A percentile compares a stretch with the other conserved stretches of the same genome.
phyloP scores from a whole-genome alignment of 1,284 basidiomycete genomes.

The Singerocomus inundabilis region DNA sequence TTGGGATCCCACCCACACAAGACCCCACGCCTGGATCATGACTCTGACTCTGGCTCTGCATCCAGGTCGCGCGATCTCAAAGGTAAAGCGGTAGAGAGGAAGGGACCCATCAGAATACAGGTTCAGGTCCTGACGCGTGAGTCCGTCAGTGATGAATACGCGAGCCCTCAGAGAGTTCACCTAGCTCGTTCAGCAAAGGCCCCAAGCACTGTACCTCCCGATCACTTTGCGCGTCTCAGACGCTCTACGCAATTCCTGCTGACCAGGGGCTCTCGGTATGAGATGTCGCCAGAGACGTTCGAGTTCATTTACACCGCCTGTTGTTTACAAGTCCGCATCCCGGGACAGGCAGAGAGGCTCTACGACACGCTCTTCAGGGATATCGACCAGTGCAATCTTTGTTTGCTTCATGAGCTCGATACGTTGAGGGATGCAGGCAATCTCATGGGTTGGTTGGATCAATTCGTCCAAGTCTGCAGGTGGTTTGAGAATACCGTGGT shows the following conservation, averaged over 20 bases:
- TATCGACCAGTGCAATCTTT: constrained; percentile 48
- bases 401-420: constrained; percentile 40
- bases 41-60: constrained; percentile 63
- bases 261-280: constrained; percentile 31
- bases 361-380: constrained; percentile 52
- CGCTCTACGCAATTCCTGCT: constrained; percentile 48
- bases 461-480: constrained; percentile 51
- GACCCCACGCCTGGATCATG: constrained; percentile 58
- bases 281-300: constrained; percentile 45
- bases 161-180: constrained; percentile 1
- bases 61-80: constrained; percentile 46
- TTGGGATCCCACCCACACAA: constrained; percentile 61
- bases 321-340: constrained; percentile 48
- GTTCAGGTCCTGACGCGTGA: constrained; percentile 44
- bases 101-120: constrained; percentile 42
- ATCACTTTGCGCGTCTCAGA: constrained; percentile 33
- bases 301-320: constrained; percentile 58
- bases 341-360: constrained; percentile 52
- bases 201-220: constrained; percentile 7
- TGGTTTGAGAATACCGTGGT: constrained; percentile 68
- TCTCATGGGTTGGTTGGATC: constrained; percentile 47
- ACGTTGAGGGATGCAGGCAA: constrained; percentile 22
- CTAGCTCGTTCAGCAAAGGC: constrained; percentile 10
- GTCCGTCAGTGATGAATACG: constrained; percentile 2
- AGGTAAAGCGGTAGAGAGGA: constrained; percentile 27